Percentiles rank a stretch among this genome's conserved stretches.
Conservation (phyloP, 352 stramenopile species). For the Elongisporangium prolatum region DNA sequence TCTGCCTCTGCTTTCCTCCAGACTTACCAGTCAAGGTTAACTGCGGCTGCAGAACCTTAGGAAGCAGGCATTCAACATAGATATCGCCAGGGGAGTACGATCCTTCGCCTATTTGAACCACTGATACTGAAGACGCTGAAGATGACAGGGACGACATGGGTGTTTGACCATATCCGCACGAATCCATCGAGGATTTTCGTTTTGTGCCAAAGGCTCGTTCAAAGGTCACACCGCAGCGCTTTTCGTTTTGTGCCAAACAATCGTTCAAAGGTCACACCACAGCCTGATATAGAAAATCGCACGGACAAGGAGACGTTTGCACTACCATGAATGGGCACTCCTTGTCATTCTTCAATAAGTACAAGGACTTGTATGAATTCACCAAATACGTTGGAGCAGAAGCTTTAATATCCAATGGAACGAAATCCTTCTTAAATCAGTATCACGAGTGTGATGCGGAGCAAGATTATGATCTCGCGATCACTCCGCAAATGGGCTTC, state of each 20-base stretch:
- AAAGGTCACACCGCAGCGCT: not conserved
- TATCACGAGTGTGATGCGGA: slow-evolving; percentile 41
- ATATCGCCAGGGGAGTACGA: slow-evolving; percentile 56
- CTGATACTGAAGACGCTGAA: slow-evolving; percentile 22
- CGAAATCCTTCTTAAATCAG: slow-evolving; percentile 38
- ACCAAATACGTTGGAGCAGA: slow-evolving; percentile 34
- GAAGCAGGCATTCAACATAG: slow-evolving; percentile 55
- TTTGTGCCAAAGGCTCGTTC: not conserved
- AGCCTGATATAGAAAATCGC: not conserved
- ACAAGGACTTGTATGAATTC: slow-evolving; percentile 70
- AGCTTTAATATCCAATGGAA: slow-evolving; percentile 6
- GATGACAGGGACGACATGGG: slow-evolving; percentile 13
- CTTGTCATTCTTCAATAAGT: slow-evolving; percentile 42
- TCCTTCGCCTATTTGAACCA: slow-evolving; percentile 43
- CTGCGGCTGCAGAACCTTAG: slow-evolving; percentile 20
- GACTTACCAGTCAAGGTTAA: slow-evolving; percentile 4
- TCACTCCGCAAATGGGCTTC: not conserved
- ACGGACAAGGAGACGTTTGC: not conserved
- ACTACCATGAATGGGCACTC: not conserved
- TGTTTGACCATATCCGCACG: not conserved
- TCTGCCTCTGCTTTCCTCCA: slow-evolving; percentile 9
- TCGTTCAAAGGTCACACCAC: not conserved
- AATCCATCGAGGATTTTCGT: slow-evolving; percentile 9
- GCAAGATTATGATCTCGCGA: slow-evolving; percentile 10
- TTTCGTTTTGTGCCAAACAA: slow-evolving; percentile 6